Evolutionary conservation across 495 filamentous ascomycete genomes (phyloP).

Genomic region (Podospora bellae-mahoneyi): DNA sequence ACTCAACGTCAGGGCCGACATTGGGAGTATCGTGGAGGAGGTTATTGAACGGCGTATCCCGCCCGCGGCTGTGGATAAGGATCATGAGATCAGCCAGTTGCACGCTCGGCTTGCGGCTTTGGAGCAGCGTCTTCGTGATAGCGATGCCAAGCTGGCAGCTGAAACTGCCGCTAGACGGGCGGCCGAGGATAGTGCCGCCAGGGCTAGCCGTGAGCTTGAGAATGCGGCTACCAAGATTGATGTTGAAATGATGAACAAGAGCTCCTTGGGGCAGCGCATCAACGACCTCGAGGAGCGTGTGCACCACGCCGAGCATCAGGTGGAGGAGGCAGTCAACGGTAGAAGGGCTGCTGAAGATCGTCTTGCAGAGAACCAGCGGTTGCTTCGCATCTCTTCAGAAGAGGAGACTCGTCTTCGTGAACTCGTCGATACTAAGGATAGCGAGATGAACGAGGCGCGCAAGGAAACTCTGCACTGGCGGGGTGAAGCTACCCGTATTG

Average conservation of each 20-base stretch:
- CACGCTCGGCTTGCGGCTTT: slow-evolving; percentile 40
- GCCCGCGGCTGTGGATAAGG: slow-evolving; percentile 32
- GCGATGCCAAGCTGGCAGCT: slow-evolving; percentile 41
- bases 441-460: slow-evolving; percentile 41
- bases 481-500: slow-evolving; percentile 45
- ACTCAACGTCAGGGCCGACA: slow-evolving; percentile 48
- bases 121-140: slow-evolving; percentile 45
- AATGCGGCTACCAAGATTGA: slow-evolving; percentile 50
- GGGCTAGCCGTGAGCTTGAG: slow-evolving; percentile 44
- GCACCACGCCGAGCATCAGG: slow-evolving; percentile 39
- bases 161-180: slow-evolving; percentile 40
- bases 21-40: slow-evolving; percentile 57
- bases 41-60: slow-evolving; percentile 51
- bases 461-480: slow-evolving; percentile 50
- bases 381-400: slow-evolving; percentile 62
- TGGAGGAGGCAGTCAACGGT: slow-evolving; percentile 57
- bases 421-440: slow-evolving; percentile 62
- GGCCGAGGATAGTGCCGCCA: slow-evolving; percentile 43
- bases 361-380: slow-evolving; percentile 64
- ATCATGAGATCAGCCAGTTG: slow-evolving; percentile 39
- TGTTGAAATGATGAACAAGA: slow-evolving; percentile 52
- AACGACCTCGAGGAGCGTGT: slow-evolving; percentile 46
- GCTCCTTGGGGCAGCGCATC: slow-evolving; percentile 44
- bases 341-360: slow-evolving; percentile 70
- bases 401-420: slow-evolving; percentile 71